Percentiles rank a stretch among this genome's conserved stretches.
Conservation (phyloP, 2,329 filamentous ascomycete species). For the Claviceps sorghi region DNA sequence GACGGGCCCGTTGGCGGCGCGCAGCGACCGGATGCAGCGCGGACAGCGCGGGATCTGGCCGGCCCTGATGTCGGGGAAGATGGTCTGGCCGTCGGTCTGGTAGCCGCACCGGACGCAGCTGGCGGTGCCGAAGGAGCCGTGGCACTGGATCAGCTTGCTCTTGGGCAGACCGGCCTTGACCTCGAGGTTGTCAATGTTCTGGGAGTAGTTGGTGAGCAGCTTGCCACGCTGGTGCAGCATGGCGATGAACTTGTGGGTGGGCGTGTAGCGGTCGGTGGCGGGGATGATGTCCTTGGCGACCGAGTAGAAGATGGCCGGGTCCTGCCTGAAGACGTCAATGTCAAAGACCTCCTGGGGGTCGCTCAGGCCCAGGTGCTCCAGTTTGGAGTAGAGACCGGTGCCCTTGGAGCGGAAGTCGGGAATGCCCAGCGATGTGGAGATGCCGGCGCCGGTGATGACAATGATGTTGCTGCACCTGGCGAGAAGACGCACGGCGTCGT, state of each 20-base stretch:
- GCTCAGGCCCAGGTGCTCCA: constrained; percentile 59
- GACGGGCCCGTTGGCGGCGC: constrained; percentile 11
- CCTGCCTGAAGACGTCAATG: constrained; percentile 69
- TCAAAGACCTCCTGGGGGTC: constrained; percentile 96
- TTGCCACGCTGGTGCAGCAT: constrained; percentile 78
- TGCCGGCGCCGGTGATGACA: constrained; percentile 87
- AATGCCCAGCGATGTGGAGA: constrained; percentile 91
- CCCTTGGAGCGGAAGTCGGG: constrained; percentile 93
- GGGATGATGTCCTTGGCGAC: constrained; percentile 85
- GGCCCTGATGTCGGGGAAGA: constrained; percentile 66
- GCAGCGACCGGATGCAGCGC: constrained; percentile 47
- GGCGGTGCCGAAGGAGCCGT: constrained; percentile 88
- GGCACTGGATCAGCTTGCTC: constrained; percentile 84
- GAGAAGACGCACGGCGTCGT: constrained; percentile 72
- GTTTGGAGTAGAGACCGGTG: constrained; percentile 77
- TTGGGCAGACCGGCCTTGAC: constrained; percentile 66
- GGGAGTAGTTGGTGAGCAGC: constrained; percentile 90
- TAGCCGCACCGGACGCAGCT: constrained; percentile 71
- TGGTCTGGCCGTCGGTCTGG: constrained; percentile 57
- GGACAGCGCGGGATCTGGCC: constrained; percentile 65
- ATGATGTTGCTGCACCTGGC: constrained; percentile 68
- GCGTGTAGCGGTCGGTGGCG: constrained; percentile 63
- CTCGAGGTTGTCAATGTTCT: constrained; percentile 97
- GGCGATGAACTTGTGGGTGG: constrained; percentile 87
- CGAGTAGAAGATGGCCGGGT: constrained; percentile 81